Percentiles rank a stretch among this genome's conserved stretches.
Conservation (phyloP, 805 yeast species). For the Naumovozyma dairenensis region DNA sequence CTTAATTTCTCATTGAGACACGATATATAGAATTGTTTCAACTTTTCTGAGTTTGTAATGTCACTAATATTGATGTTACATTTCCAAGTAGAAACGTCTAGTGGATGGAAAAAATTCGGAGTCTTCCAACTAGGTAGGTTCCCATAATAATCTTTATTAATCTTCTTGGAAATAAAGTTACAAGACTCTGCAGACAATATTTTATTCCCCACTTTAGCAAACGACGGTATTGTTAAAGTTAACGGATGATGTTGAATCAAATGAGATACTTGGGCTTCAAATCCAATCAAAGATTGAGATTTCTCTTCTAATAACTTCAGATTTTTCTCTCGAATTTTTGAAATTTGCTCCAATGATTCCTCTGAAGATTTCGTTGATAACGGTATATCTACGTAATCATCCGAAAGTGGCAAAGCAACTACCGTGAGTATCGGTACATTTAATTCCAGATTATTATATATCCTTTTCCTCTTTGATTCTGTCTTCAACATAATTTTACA, state of each 20-base stretch:
- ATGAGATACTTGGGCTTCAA: slow-evolving; percentile 31
- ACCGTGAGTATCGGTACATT: slow-evolving; percentile 26
- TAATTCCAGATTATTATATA: slow-evolving; percentile 2
- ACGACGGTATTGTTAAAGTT: slow-evolving; percentile 15
- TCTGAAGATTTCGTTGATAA: slow-evolving; percentile 6
- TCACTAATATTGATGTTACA: slow-evolving; percentile 23
- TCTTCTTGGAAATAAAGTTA: slow-evolving; percentile 35
- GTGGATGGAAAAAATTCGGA: slow-evolving; percentile 23
- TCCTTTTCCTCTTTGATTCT: slow-evolving; percentile 1
- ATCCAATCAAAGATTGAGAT: slow-evolving; percentile 27
- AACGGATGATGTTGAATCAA: slow-evolving; percentile 27
- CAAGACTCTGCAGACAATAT: slow-evolving; percentile 33
- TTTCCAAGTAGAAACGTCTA: slow-evolving; percentile 29
- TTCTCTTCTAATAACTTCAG: slow-evolving; percentile 12
- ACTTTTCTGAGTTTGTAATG: slow-evolving; percentile 10
- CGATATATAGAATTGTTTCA: slow-evolving; percentile 14
- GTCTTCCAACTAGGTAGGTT: slow-evolving; percentile 10
- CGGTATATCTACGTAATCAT: slow-evolving; percentile 19
- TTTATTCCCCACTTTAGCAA: slow-evolving; percentile 11
- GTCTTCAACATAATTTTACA: slow-evolving; percentile 20
- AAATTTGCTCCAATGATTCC: slow-evolving; percentile 10
- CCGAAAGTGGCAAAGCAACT: slow-evolving; percentile 27
- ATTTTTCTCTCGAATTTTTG: slow-evolving; percentile 10
- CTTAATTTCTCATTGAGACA: slow-evolving; percentile 20
- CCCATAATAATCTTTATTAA: slow-evolving; percentile 21